phyloP scores from a whole-genome alignment of 169 alveolate genomes.

The Perkinsus olseni region DNA sequence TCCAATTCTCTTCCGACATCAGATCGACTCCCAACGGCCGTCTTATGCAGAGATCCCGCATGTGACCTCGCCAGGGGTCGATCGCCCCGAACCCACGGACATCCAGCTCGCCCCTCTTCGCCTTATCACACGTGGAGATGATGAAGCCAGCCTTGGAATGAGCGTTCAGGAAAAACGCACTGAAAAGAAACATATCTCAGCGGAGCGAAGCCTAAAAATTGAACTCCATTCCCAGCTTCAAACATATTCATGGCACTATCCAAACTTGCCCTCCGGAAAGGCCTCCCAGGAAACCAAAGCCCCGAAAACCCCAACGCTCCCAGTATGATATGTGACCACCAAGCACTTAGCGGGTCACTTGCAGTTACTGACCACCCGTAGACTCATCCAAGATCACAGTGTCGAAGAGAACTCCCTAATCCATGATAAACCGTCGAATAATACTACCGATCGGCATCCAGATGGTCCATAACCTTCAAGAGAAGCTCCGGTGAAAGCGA shows the following conservation, averaged over 20 bases:
- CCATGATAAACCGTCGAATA: neutral
- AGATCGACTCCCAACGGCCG: neutral
- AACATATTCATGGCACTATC: no score
- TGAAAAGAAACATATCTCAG: neutral
- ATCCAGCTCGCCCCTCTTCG: constrained; percentile 14
- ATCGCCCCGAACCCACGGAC: constrained; percentile 15
- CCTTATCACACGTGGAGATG: constrained; percentile 6
- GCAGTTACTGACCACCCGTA: no score
- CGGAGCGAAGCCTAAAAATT: no score
- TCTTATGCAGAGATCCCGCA: neutral
- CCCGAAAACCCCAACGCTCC: no score
- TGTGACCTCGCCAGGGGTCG: constrained; percentile 12
- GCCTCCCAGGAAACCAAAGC: no score
- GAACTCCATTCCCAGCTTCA: no score
- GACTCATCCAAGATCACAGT: no score
- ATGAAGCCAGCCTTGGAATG: constrained; percentile 13
- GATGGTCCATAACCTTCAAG: neutral
- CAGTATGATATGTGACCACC: no score
- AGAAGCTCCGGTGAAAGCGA: neutral
- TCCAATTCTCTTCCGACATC: neutral
- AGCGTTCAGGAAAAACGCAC: constrained; percentile 1
- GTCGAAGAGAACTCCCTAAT: no score
- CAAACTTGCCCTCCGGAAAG: no score
- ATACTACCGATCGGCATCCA: neutral
- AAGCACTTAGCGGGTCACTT: no score